A percentile compares a stretch with the other conserved stretches of the same genome.
Conservation (phyloP, 2,329 filamentous ascomycete species). For the Epicoccum sorghinum region DNA sequence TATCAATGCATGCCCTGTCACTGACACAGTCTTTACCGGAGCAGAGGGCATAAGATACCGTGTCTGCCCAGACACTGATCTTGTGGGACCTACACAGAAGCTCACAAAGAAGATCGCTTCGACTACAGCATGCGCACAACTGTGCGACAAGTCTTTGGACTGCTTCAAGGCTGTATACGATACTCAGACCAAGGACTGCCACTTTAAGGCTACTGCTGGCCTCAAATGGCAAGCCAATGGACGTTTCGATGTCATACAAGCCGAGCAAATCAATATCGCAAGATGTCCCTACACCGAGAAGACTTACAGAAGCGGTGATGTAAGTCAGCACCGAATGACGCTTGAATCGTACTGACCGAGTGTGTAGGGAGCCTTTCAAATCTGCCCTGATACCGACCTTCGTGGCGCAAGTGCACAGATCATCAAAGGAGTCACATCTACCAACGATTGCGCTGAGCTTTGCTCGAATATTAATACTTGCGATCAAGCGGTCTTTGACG, state of each 20-base stretch:
- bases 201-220: constrained; percentile 27
- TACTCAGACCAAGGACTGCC: constrained; percentile 25
- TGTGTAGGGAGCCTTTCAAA: constrained; percentile 25
- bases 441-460: constrained; percentile 30
- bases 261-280: constrained; percentile 33
- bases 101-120: constrained; percentile 25
- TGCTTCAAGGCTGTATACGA: constrained; percentile 39
- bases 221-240: constrained; percentile 28
- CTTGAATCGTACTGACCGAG: not conserved
- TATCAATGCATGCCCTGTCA: constrained; percentile 29
- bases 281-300: constrained; percentile 29
- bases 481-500: constrained; percentile 31
- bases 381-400: constrained; percentile 34
- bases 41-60: constrained; percentile 27
- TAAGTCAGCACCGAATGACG: constrained; percentile 5
- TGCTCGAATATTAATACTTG: constrained; percentile 29
- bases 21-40: constrained; percentile 29
- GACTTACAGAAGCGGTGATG: constrained; percentile 23
- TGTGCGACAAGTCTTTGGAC: constrained; percentile 25
- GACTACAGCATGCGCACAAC: constrained; percentile 27
- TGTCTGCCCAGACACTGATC: constrained; percentile 29
- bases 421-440: constrained; percentile 16
- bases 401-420: constrained; percentile 27
- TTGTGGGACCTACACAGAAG: constrained; percentile 20
- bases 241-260: constrained; percentile 30